A percentile compares a stretch with the other conserved stretches of the same genome.
Conservation (phyloP, 495 filamentous ascomycete genomes). For the Xeromyces bisporus region DNA sequence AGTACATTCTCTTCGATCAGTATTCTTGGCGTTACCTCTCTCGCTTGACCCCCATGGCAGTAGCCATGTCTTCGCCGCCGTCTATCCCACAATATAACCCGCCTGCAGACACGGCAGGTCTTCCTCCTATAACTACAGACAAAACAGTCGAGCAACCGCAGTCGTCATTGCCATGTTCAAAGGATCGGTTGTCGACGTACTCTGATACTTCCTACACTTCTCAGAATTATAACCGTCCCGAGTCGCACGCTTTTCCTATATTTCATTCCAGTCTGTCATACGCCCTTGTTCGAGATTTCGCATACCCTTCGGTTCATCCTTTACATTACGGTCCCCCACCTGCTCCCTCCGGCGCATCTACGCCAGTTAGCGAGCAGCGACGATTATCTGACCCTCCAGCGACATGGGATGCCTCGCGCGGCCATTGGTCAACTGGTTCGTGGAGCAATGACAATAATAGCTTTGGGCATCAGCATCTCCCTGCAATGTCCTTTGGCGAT, state of each 20-base stretch:
- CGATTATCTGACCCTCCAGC: constrained; percentile 67
- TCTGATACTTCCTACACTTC: constrained; percentile 41
- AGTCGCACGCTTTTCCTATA: constrained; percentile 59
- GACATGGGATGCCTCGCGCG: constrained; percentile 35
- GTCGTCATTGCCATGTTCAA: constrained; percentile 54
- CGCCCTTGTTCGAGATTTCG: constrained; percentile 85
- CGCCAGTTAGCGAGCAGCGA: constrained; percentile 66
- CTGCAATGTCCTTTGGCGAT: constrained; percentile 74
- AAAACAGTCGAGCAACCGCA: constrained; percentile 25
- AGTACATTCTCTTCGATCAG: too few species aligned
- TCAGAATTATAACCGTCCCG: constrained; percentile 48
- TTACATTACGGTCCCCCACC: constrained; percentile 82
- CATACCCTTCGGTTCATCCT: constrained; percentile 67
- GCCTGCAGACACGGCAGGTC: constrained; percentile 23
- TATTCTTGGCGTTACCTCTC: too few species aligned
- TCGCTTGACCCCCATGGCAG: too few species aligned
- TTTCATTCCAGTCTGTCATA: constrained; percentile 85
- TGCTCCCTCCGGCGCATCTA: constrained; percentile 65
- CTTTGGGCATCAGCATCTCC: constrained; percentile 44
- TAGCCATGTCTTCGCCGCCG: constrained; percentile 44
- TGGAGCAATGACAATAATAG: constrained; percentile 27
- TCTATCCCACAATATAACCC: constrained; percentile 28
- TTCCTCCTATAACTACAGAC: constrained; percentile 26
- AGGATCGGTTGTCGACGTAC: constrained; percentile 55
- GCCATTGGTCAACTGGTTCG: constrained; percentile 33